phyloP scores from a whole-genome alignment of 805 yeast genomes.

The Saturnispora silvae region DNA sequence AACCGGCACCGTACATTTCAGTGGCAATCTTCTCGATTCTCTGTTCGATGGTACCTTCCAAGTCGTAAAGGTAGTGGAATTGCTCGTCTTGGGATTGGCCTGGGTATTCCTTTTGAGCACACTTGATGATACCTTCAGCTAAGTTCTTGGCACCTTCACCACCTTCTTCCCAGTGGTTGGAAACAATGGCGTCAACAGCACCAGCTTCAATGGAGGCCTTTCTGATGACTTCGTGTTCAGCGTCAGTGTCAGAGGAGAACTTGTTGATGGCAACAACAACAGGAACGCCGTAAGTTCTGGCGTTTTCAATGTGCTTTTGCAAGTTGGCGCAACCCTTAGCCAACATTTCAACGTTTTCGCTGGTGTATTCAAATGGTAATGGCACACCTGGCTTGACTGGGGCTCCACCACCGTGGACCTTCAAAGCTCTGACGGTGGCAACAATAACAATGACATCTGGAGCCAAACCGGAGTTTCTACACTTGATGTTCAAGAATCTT shows the following conservation, averaged over 20 bases:
- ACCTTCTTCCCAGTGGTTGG: conserved; percentile 95
- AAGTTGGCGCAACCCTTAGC: conserved; percentile 76
- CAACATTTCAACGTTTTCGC: conserved; percentile 73
- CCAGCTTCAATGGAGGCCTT: conserved; percentile 83
- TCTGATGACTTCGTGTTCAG: conserved; percentile 71
- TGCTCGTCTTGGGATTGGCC: conserved; percentile 28
- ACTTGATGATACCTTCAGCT: conserved; percentile 74
- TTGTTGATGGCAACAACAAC: conserved; percentile 92
- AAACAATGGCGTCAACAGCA: conserved; percentile 80
- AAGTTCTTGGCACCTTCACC: conserved; percentile 81
- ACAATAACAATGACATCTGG: conserved; percentile 92
- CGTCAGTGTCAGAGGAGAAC: conserved; percentile 71
- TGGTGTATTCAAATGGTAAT: conserved; percentile 68
- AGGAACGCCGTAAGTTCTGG: conserved; percentile 75
- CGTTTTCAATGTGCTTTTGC: conserved; percentile 83
- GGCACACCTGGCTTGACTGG: conserved; percentile 91
- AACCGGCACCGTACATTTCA: conserved; percentile 88
- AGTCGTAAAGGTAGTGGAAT: conserved; percentile 59
- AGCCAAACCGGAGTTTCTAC: conserved; percentile 77
- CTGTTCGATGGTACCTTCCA: conserved; percentile 59
- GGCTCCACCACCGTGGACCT: conserved; percentile 95
- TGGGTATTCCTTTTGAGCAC: conserved; percentile 38
- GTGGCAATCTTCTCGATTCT: conserved; percentile 71
- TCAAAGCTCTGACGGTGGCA: conserved; percentile 94
- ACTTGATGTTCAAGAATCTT: conserved; percentile 89